phyloP scores from a whole-genome alignment of 2,329 filamentous ascomycete genomes.

The Dactylella cylindrospora region DNA sequence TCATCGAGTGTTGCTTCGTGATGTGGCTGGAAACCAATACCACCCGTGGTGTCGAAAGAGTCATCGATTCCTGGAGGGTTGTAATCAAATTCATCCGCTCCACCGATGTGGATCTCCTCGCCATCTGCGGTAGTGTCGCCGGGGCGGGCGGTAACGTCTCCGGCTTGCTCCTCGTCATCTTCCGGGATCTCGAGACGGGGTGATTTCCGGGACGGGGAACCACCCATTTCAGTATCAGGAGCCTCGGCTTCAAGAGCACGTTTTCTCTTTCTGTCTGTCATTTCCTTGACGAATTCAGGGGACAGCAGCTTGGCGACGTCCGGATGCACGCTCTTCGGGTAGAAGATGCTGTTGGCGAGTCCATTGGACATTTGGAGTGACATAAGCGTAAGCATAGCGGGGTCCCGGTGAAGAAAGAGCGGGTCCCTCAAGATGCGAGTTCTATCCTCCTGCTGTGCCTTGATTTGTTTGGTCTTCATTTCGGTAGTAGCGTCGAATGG shows the following conservation, averaged over 20 bases:
- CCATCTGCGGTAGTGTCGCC: slow-evolving; percentile 58
- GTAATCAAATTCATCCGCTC: slow-evolving; percentile 53
- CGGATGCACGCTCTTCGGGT: slow-evolving; percentile 55
- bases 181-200: slow-evolving; percentile 65
- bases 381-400: slow-evolving; percentile 80
- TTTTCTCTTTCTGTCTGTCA: slow-evolving; percentile 87
- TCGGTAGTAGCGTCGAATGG: slow-evolving; percentile 77
- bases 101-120: slow-evolving; percentile 53
- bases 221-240: slow-evolving; percentile 30
- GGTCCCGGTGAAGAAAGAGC: slow-evolving; percentile 82
- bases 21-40: slow-evolving; percentile 76
- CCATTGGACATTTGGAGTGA: slow-evolving; percentile 88
- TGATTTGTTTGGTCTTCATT: slow-evolving; percentile 63
- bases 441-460: slow-evolving; percentile 80
- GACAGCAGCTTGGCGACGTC: slow-evolving; percentile 92
- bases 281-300: slow-evolving; percentile 73
- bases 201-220: slow-evolving; percentile 61
- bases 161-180: slow-evolving; percentile 67
- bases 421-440: slow-evolving; percentile 81
- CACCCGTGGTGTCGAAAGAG: slow-evolving; percentile 30
- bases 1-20: slow-evolving; percentile 69
- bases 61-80: slow-evolving; percentile 21
- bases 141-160: slow-evolving; percentile 54
- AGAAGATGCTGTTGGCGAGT: slow-evolving; percentile 65
- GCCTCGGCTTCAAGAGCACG: slow-evolving; percentile 54